phyloP scores from a whole-genome alignment of 768 basidiomycete genomes.

The Tremella yokohamensis region DNA sequence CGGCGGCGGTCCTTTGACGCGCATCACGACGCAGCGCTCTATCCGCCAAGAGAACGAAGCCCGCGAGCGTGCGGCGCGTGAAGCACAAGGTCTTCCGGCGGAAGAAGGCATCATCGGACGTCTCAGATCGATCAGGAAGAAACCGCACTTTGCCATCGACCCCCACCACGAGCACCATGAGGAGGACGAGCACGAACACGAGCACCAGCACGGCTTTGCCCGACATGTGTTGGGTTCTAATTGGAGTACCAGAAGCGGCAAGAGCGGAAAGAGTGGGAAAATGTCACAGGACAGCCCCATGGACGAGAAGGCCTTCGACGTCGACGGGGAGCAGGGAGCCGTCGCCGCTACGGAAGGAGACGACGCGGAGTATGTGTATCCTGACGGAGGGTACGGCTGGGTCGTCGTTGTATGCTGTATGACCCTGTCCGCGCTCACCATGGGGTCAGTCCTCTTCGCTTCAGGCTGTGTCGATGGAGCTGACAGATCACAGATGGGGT shows the following conservation, averaged over 20 bases:
- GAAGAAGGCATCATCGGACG: conserved; percentile 17
- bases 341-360: background rate
- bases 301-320: conserved; percentile 2
- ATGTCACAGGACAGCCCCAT: background rate
- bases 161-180: background rate
- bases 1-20: conserved; percentile 29
- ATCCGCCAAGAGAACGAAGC: conserved; percentile 19
- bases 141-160: conserved; percentile 2
- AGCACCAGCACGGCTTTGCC: background rate
- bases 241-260: conserved; percentile 1
- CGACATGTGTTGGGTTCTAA: background rate
- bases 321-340: background rate
- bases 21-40: conserved; percentile 27
- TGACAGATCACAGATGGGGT: conserved; percentile 18
- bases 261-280: background rate
- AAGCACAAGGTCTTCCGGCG: conserved; percentile 5
- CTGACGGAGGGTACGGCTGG: conserved; percentile 42
- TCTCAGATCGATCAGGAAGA: conserved; percentile 18
- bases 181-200: conserved; percentile 2
- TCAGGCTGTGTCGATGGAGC: background rate
- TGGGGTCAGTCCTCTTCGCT: conserved; percentile 23
- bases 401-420: conserved; percentile 29
- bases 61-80: conserved; percentile 14
- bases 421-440: conserved; percentile 23
- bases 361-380: conserved; percentile 16